phyloP scores from a whole-genome alignment of 1,139 yeast genomes.

The Blastobotrys malaysiensis region DNA sequence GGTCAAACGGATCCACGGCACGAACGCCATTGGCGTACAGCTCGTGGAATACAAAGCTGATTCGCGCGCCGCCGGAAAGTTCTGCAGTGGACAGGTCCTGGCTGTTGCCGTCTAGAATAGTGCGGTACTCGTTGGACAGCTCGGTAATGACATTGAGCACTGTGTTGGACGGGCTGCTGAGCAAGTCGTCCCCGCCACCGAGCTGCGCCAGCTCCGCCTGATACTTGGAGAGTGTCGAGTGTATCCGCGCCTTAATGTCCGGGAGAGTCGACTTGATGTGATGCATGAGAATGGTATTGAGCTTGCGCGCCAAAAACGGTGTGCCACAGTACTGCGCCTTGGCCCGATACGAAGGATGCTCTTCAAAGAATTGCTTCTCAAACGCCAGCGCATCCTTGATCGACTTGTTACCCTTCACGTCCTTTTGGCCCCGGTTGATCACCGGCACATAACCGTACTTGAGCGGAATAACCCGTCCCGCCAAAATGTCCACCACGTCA shows the following conservation, averaged over 20 bases:
- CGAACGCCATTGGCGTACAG: slow-evolving; percentile 88
- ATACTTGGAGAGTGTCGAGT: slow-evolving; percentile 81
- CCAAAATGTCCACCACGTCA: slow-evolving; percentile 92
- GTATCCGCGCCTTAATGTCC: slow-evolving; percentile 88
- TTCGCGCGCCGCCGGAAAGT: slow-evolving; percentile 93
- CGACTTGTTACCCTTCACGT: slow-evolving; percentile 78
- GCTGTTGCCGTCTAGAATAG: slow-evolving; percentile 89
- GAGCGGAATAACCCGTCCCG: slow-evolving; percentile 93
- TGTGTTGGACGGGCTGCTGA: slow-evolving; percentile 84
- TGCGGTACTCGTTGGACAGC: slow-evolving; percentile 85
- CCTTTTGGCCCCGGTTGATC: slow-evolving; percentile 95
- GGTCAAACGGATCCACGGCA: slow-evolving; percentile 95
- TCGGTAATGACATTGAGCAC: slow-evolving; percentile 89
- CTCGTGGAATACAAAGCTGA: slow-evolving; percentile 96
- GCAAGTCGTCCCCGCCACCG: slow-evolving; percentile 72
- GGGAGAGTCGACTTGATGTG: slow-evolving; percentile 95
- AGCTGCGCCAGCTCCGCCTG: slow-evolving; percentile 69
- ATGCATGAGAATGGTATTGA: slow-evolving; percentile 83
- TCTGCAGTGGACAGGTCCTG: slow-evolving; percentile 79
- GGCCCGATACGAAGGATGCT: slow-evolving; percentile 89
- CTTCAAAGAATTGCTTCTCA: slow-evolving; percentile 76
- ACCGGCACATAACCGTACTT: slow-evolving; percentile 96
- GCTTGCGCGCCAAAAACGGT: slow-evolving; percentile 88
- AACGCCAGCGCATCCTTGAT: slow-evolving; percentile 82
- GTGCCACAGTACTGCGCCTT: slow-evolving; percentile 95